A percentile compares a stretch with the other conserved stretches of the same genome.
phyloP scores from a whole-genome alignment of 352 stramenopile genomes.

The Aphanomyces euteiches region DNA sequence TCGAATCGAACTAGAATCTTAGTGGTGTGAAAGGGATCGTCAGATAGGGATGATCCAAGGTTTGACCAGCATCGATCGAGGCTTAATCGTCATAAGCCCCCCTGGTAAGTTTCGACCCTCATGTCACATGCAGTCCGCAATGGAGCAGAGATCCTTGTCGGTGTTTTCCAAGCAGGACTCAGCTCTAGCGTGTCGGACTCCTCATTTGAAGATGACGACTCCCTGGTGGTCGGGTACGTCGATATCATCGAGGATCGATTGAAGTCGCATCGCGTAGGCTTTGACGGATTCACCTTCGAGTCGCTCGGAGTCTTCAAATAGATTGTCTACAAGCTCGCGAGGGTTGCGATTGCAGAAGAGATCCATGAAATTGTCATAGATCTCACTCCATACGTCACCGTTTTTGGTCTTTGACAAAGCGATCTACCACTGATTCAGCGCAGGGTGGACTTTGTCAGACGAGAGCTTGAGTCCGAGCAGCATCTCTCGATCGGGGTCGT shows the following conservation, averaged over 20 bases:
- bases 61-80: no score
- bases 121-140: neutral
- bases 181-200: neutral
- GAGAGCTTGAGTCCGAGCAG: neutral
- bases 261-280: neutral
- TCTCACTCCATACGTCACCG: constrained; percentile 5
- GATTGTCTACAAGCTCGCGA: neutral
- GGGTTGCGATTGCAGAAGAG: neutral
- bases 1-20: no score
- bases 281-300: neutral
- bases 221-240: neutral
- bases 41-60: no score
- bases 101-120: no score
- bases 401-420: neutral
- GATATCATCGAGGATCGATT: neutral
- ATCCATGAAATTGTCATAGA: constrained; percentile 3
- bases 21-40: no score
- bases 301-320: neutral
- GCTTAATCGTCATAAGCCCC: no score
- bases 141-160: neutral
- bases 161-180: neutral
- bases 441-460: neutral
- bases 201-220: neutral
- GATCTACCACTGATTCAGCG: neutral
- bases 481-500: neutral